Evolutionary conservation across 371 early-diverging fungal species (phyloP), one percentile per base, ranked within the genome.

Genomic region (Rhizopus delemar): DNA sequence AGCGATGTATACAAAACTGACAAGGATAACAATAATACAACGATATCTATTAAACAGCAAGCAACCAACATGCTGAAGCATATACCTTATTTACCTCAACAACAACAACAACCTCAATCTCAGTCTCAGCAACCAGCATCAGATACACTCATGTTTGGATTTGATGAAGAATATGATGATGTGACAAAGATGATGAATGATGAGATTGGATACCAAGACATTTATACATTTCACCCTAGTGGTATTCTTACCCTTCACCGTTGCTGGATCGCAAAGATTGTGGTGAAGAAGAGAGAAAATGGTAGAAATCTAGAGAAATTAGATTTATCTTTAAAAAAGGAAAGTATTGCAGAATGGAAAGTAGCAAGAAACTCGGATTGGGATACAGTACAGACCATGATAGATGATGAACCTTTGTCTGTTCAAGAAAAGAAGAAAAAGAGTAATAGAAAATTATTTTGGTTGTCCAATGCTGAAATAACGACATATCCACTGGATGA

Each of bases 261-360:
- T 11, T 82, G 80, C 57, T 86, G 86, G 83, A 67, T 83, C n/a
- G 77, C 73, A 41, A 80, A 77, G 45, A 74, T 69, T 4, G 69
- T 74, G 2, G 75, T 74, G 35, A 76, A 76, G 41, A 79, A 78
- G 52, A 66, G 83, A 41, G 82, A 76, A 29, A 78, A 83, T 49
- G 75, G 82, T 7, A 70, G 86, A 4, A 69, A 68, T 2, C 60
- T 82, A 31, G 86, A 81, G 51, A 79, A 78, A 11, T 56, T 75
- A 8, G 83, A 83, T 29, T 53, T 86, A 46, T 71, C 71, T 8
- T 54, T 86, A 32, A 75, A 77, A 43, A 77, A 82, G 59, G 84
- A 82, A 53, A 84, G 84, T 66, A 74, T 86, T 0, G 86, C 82
- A 7, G 86, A 86, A 54, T 86, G 86, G 86, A 68, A 68, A 7